Evolutionary conservation across 257 asterid species (phyloP), one percentile per base, ranked within the genome.

Genomic region (Anisodus acutangulus): DNA sequence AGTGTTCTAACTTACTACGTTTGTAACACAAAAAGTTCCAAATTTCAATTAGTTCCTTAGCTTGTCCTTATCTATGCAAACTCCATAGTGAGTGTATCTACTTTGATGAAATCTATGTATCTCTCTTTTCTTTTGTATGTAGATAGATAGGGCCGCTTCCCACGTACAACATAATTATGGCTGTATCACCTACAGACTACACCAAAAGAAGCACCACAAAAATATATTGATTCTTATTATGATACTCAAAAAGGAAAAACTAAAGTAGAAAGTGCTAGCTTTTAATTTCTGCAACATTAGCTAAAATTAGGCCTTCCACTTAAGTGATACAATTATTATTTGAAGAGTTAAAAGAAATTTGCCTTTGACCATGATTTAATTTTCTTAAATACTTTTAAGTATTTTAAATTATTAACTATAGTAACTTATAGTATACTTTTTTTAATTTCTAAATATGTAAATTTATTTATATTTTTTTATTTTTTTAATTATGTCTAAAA

Each of bases 21-120:
- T 12, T 66, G 47, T 66, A 66, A 31, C 49, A 67, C 74, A 67
- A 35, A 68, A 37, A 37, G 51, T 68, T 37, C 22, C 22, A 37
- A 41, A 39, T 13, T 66, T 35, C 49, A 67, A 67, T 35, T 67
- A 13, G 45, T 67, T 67, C 49, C 74, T 35, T 67, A 3, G 22
- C 78, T 55, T 67, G 84, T 88, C 87, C 79, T 84, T 84, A 72
- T 86, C 84, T 11, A 12, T 53, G 81, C 62, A 74, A 74, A 49
- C 7, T 22, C 62, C 62, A 74, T 49, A 11, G 57, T 49, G 81
- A 22, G 31, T 71, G 31, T 43, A 41, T 71, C 80, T 72, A 49
- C 81, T 76, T 76, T 76, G 81, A 76, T 45, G 37, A 51, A 76
- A 49, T 76, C 45, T 51, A 76, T 76, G 81, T 0, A 74, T 51